Percentiles rank a stretch among this genome's conserved stretches.
These are phyloP conservation scores for Brassica hybrid DNA, from an alignment of 441 rosid genomes.

Conservation along the genomic window DNA sequence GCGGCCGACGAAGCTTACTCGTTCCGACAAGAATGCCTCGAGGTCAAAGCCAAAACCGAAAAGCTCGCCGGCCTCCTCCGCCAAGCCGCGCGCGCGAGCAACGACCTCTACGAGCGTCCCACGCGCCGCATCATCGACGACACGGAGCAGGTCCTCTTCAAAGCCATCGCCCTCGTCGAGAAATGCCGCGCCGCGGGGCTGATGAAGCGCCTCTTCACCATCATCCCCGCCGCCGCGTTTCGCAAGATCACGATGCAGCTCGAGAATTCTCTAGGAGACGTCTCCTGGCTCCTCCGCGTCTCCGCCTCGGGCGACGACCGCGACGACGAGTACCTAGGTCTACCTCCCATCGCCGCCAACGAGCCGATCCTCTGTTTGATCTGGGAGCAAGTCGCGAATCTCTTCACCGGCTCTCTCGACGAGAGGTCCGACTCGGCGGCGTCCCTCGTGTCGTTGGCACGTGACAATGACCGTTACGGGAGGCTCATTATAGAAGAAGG, in stretches of 20 bases:
- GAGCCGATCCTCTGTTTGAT: conserved; percentile 75
- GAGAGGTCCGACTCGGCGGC: conserved; percentile 72
- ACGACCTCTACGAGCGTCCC: conserved; percentile 80
- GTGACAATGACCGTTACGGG: conserved; percentile 69
- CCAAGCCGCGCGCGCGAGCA: no score
- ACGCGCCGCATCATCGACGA: conserved; percentile 73
- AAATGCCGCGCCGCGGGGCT: conserved; percentile 66
- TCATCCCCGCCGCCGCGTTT: conserved; percentile 76
- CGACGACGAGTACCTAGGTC: conserved; percentile 63
- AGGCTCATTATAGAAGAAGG: conserved; percentile 76
- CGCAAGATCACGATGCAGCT: conserved; percentile 60
- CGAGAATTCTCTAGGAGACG: conserved; percentile 73
- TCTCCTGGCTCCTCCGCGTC: conserved; percentile 71
- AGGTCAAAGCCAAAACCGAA: no score
- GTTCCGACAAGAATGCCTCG: no score
- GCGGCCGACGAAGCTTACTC: conserved; percentile 60
- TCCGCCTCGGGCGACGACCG: conserved; percentile 64
- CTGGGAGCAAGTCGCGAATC: conserved; percentile 74
- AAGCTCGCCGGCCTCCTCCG: no score
- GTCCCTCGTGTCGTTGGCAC: conserved; percentile 63
- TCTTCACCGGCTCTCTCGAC: conserved; percentile 61
- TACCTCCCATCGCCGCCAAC: conserved; percentile 77
- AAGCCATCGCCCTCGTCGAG: conserved; percentile 56
- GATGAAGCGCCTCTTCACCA: no score
- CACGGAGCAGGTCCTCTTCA: conserved; percentile 73